Evolutionary conservation across 208 protist genomes (phyloP), one percentile per base, ranked within the genome.

Genomic region (Trichomonas vaginalis): DNA sequence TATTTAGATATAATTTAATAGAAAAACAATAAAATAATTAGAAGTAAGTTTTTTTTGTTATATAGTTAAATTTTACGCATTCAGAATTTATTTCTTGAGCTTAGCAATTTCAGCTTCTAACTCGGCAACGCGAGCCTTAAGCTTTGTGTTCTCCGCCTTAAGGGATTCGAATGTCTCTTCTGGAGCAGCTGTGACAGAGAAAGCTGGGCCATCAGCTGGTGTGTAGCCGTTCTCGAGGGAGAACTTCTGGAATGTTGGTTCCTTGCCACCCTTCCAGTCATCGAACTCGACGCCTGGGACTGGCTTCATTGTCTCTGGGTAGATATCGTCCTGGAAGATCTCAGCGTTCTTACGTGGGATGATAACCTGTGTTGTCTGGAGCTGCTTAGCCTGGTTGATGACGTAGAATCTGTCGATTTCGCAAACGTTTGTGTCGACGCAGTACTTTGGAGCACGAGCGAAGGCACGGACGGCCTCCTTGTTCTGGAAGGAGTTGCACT

Each of bases 291-390:
- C 15, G 23, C 35, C 32, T 79, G 92, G 92, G 17, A 45, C 49
- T 95, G 49, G 49, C 8, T 17, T 49, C 2, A 46, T 1, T 95
- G 92, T 79, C 8, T 79, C 92, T 80, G 92, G 92, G 23, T 80
- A 95, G 51, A 95, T 95, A 79, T 95, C 92, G 0, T 42, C n/a
- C 61, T 95, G 92, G 92, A 95, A 95, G 32, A 14, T 35, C n/a
- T 95, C 92, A 45, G 92, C 92, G 46, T 79, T 95, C 15, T 49
- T 46, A 45, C 47, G 21, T 79, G 92, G 47, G 37, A 95, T 49
- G 40, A 95, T 95, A 1, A 95, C 42, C 61, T 49, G 51, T n/a
- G 39, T 23, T 39, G 32, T 49, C n/a, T 79, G 14, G 37, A 95
- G 49, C 6, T 45, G 35, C 47, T 79, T 95, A 45, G 86, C 42